phyloP scores from a whole-genome alignment of 2,329 filamentous ascomycete species.

The Xylariaceae sp. region DNA sequence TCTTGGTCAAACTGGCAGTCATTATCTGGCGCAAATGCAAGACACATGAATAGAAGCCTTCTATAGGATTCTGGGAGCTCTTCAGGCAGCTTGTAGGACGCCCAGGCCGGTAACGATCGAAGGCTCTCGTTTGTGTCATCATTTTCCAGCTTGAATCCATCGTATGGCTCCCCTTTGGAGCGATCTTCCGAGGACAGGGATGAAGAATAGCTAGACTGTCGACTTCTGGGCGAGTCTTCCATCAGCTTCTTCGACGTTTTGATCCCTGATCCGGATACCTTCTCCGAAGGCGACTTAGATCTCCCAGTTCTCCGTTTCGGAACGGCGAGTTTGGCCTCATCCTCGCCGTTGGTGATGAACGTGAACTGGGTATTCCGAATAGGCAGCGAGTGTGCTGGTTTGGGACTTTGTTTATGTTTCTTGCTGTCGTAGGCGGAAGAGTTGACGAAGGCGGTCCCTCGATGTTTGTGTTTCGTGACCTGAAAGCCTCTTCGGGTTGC shows the following conservation, averaged over 20 bases:
- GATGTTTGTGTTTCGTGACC: conserved; percentile 44
- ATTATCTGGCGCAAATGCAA: conserved; percentile 9
- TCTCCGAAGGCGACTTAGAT: neutral
- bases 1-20: neutral
- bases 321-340: conserved; percentile 1
- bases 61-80: conserved; percentile 1
- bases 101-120: conserved; percentile 14
- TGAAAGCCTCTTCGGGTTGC: conserved; percentile 44
- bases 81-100: conserved; percentile 9
- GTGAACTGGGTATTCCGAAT: conserved; percentile 6
- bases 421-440: conserved; percentile 13
- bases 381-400: neutral
- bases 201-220: conserved; percentile 5
- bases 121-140: neutral
- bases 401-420: neutral
- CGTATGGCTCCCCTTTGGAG: neutral
- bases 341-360: conserved; percentile 13
- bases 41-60: conserved; percentile 14
- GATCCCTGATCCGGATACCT: neutral
- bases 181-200: conserved; percentile 9
- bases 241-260: neutral
- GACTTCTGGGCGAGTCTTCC: neutral
- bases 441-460: conserved; percentile 45
- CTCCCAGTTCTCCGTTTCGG: neutral
- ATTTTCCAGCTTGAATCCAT: neutral